A percentile compares a stretch with the other conserved stretches of the same genome.
These are phyloP conservation scores for Hyphopichia burtonii DNA, from an alignment of 1,139 yeast genomes.

Conservation along the genomic window DNA sequence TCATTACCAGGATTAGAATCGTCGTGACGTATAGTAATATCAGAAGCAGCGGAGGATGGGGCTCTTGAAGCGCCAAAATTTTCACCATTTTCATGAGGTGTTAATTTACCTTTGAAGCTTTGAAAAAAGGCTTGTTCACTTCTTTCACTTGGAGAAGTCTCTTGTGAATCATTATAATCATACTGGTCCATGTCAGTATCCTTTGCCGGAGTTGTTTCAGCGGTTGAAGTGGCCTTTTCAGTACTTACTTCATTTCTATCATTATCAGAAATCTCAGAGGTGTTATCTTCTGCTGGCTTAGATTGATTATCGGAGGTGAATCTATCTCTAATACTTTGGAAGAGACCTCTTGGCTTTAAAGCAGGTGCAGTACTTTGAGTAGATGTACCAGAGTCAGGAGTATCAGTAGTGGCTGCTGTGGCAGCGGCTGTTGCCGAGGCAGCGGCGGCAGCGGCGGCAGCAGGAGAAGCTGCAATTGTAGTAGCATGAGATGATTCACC, in stretches of 20 bases:
- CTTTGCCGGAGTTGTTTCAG: constrained; percentile 33
- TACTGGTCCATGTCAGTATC: constrained; percentile 17
- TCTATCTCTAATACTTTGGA: constrained; percentile 35
- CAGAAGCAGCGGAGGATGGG: constrained; percentile 20
- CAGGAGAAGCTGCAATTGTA: constrained; percentile 10
- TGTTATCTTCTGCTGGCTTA: constrained; percentile 5
- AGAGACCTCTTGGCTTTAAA: constrained; percentile 29
- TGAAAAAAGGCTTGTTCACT: constrained; percentile 15
- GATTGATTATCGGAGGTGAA: constrained; percentile 15
- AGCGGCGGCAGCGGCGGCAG: constrained; percentile 10
- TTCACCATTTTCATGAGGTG: constrained; percentile 9
- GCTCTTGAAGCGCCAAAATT: constrained; percentile 9
- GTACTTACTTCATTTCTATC: constrained; percentile 18
- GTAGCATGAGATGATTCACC: constrained; percentile 10
- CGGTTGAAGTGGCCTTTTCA: constrained; percentile 22
- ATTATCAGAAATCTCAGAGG: constrained; percentile 13
- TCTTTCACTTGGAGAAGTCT: constrained; percentile 3
- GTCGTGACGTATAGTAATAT: constrained; percentile 16
- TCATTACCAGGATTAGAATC: background rate
- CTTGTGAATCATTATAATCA: constrained; percentile 5
- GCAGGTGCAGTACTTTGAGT: constrained; percentile 1
- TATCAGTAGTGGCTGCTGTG: background rate
- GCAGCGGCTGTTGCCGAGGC: constrained; percentile 10
- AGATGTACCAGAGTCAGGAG: constrained; percentile 2
- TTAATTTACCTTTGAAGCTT: constrained; percentile 17